These are phyloP conservation scores for Globisporangium emineosum DNA, from an alignment of 352 stramenopile genomes.

Conservation along the genomic window DNA sequence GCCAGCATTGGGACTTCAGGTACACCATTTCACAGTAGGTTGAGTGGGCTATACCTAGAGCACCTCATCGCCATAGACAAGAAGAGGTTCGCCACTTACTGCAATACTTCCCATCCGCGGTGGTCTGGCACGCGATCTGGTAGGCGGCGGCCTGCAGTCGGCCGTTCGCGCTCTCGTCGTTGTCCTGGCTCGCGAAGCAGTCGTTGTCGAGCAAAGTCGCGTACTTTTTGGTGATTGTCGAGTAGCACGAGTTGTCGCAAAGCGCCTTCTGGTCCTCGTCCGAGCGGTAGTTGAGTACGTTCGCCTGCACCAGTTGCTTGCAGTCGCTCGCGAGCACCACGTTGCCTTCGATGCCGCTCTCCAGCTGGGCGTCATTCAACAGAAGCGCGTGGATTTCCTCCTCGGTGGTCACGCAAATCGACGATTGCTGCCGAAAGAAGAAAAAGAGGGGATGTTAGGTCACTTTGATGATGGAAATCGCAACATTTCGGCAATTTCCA, in stretches of 20 bases:
- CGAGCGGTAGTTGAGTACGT: conserved; percentile 45
- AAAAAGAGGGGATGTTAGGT: not conserved
- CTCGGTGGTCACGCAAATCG: conserved; percentile 43
- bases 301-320: conserved; percentile 53
- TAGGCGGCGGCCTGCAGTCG: conserved; percentile 59
- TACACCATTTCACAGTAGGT: not conserved
- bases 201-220: conserved; percentile 58
- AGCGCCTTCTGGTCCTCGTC: conserved; percentile 60
- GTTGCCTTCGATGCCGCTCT: conserved; percentile 61
- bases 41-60: not conserved
- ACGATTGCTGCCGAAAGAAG: conserved; percentile 23
- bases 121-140: conserved; percentile 70
- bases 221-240: conserved; percentile 56
- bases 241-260: conserved; percentile 65
- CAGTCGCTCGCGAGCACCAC: conserved; percentile 49
- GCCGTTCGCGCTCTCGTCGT: conserved; percentile 51
- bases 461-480: not conserved
- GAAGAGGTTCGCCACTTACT: conserved; percentile 32
- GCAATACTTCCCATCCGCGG: conserved; percentile 57
- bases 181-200: conserved; percentile 55
- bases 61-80: not conserved
- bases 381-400: conserved; percentile 45
- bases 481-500: not conserved
- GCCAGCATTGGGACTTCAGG: conserved; percentile 53
- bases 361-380: conserved; percentile 53